Conservation (phyloP, 2,329 filamentous ascomycete species). For the Aulographum hederae region DNA sequence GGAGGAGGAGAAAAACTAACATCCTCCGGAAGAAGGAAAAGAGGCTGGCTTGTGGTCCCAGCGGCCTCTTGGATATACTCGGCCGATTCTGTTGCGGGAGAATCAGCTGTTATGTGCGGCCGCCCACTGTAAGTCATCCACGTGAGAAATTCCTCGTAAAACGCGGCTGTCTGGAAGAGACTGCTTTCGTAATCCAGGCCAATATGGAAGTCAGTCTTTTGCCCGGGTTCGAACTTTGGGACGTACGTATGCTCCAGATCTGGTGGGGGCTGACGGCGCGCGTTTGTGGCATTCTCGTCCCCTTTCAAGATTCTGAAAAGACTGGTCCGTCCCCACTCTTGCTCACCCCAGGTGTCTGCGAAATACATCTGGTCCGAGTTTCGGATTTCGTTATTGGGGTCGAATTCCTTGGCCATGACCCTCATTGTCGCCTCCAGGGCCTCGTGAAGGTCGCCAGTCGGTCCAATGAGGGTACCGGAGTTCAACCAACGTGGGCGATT, state of each 20-base stretch:
- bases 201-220: slow-evolving; percentile 15
- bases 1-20: neutral
- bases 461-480: slow-evolving; percentile 28
- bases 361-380: slow-evolving; percentile 28
- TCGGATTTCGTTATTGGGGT: slow-evolving; percentile 13
- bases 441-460: slow-evolving; percentile 14
- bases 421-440: slow-evolving; percentile 15
- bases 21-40: neutral
- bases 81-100: neutral
- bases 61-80: neutral
- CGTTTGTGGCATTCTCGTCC: neutral
- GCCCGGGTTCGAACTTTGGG: slow-evolving; percentile 1
- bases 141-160: slow-evolving; percentile 17
- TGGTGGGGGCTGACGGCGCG: neutral
- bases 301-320: neutral
- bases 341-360: slow-evolving; percentile 23
- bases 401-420: slow-evolving; percentile 16
- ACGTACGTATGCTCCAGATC: slow-evolving; percentile 6
- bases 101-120: neutral
- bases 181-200: slow-evolving; percentile 23
- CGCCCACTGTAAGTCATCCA: slow-evolving; percentile 15
- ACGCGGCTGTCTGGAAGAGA: slow-evolving; percentile 22
- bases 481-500: slow-evolving; percentile 24
- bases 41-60: neutral
- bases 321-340: slow-evolving; percentile 22